Evolutionary conservation across 1,139 yeast species (phyloP).

Genomic region (Blastobotrys indianensis): DNA sequence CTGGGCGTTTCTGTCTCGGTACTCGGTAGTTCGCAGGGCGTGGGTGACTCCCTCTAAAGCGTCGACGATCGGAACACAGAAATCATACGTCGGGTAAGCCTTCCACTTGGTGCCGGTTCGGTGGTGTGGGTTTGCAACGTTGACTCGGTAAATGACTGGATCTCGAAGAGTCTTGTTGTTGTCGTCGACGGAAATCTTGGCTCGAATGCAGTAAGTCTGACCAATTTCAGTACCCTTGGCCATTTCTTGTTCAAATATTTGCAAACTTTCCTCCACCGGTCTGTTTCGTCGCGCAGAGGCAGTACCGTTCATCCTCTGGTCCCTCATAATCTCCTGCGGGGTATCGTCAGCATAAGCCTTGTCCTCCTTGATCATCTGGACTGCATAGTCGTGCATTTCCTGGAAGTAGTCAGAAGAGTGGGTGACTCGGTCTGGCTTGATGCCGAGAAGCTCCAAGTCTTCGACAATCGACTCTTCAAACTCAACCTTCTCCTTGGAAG

Average conservation of each 20-base stretch:
- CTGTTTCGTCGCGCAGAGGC: conserved; percentile 87
- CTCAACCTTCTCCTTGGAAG: conserved; percentile 88
- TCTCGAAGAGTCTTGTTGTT: conserved; percentile 92
- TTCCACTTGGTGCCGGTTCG: conserved; percentile 91
- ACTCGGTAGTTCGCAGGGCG: conserved; percentile 93
- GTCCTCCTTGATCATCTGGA: conserved; percentile 85
- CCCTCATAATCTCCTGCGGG: conserved; percentile 89
- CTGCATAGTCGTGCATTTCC: conserved; percentile 77
- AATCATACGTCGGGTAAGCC: conserved; percentile 94
- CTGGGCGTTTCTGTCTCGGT: conserved; percentile 96
- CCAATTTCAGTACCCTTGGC: conserved; percentile 89
- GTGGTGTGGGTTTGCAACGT: conserved; percentile 85
- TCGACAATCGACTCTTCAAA: conserved; percentile 88
- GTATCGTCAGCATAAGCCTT: conserved; percentile 97
- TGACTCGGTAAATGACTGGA: conserved; percentile 95
- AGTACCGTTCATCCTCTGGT: conserved; percentile 95
- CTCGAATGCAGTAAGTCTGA: conserved; percentile 83
- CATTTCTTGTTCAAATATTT: conserved; percentile 84
- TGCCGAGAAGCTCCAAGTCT: conserved; percentile 81
- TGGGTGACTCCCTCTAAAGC: conserved; percentile 95
- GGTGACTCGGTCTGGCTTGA: conserved; percentile 81
- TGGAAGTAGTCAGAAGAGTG: conserved; percentile 92
- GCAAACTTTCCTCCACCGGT: conserved; percentile 81
- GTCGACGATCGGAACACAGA: conserved; percentile 96
- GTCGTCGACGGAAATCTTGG: conserved; percentile 86